phyloP scores from a whole-genome alignment of 2,329 filamentous ascomycete species.

The Sporothrix pseudoabietina region DNA sequence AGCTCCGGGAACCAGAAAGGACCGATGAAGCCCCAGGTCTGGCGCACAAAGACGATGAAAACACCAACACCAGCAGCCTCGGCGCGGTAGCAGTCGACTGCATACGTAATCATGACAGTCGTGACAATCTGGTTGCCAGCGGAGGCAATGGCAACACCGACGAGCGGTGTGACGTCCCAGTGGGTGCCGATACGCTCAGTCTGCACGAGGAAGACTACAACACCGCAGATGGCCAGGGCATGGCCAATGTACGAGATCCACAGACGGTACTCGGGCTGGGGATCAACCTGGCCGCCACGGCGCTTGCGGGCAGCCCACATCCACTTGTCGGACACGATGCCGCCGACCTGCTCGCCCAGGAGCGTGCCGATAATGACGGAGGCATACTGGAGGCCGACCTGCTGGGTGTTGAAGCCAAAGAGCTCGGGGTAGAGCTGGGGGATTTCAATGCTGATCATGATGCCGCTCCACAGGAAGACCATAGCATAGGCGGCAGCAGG shows the following conservation, averaged over 20 bases:
- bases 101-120: slow-evolving; percentile 62
- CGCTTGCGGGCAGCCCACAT: slow-evolving; percentile 46
- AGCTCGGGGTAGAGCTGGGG: slow-evolving; percentile 59
- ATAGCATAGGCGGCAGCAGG: slow-evolving; percentile 58
- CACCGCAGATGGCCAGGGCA: slow-evolving; percentile 52
- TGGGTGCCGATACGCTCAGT: not conserved
- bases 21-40: slow-evolving; percentile 56
- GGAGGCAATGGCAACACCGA: slow-evolving; percentile 55
- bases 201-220: slow-evolving; percentile 58
- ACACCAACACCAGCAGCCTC: slow-evolving; percentile 58
- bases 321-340: slow-evolving; percentile 56
- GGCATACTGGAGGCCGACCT: slow-evolving; percentile 61
- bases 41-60: slow-evolving; percentile 59
- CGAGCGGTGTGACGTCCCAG: slow-evolving; percentile 60
- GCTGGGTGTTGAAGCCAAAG: slow-evolving; percentile 59
- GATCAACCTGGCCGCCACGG: slow-evolving; percentile 38
- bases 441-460: slow-evolving; percentile 60
- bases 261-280: slow-evolving; percentile 55
- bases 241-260: slow-evolving; percentile 61
- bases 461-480: slow-evolving; percentile 57
- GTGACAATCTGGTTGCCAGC: slow-evolving; percentile 64
- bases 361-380: slow-evolving; percentile 59
- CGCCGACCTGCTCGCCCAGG: slow-evolving; percentile 61
- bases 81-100: slow-evolving; percentile 58
- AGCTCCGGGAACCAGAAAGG: slow-evolving; percentile 40